These are phyloP conservation scores for Paxillus involutus DNA, from an alignment of 768 basidiomycete genomes.

Conservation along the genomic window DNA sequence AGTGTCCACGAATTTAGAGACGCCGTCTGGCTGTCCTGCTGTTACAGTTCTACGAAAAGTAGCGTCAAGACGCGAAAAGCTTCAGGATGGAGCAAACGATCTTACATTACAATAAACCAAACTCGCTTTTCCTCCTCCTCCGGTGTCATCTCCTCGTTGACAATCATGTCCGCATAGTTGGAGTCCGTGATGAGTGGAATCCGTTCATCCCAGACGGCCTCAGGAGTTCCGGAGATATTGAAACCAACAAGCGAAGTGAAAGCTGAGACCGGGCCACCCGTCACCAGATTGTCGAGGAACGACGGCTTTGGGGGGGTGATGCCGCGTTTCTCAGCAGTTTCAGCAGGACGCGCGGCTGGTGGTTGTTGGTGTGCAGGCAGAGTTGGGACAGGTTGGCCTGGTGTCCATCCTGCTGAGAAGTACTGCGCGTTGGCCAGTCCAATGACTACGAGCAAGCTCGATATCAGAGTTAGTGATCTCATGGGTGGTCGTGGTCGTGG, in stretches of 20 bases:
- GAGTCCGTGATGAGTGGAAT: conserved; percentile 81
- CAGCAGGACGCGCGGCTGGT: conserved; percentile 23
- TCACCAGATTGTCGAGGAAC: conserved; percentile 40
- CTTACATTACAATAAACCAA: conserved; percentile 81
- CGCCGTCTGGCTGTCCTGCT: conserved; percentile 55
- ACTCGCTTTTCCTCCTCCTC: conserved; percentile 67
- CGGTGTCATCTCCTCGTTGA: conserved; percentile 62
- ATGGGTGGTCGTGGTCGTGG: conserved; percentile 31
- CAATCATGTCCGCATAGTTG: conserved; percentile 71
- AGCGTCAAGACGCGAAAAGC: not conserved
- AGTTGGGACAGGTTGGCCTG: conserved; percentile 59
- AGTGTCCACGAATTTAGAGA: conserved; percentile 71
- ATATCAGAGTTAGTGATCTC: conserved; percentile 45
- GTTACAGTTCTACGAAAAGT: conserved; percentile 51
- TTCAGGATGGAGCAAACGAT: conserved; percentile 8
- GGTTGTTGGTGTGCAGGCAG: conserved; percentile 9
- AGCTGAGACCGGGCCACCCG: conserved; percentile 51
- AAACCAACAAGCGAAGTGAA: conserved; percentile 62
- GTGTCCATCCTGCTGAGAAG: conserved; percentile 80
- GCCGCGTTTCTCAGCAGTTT: conserved; percentile 23
- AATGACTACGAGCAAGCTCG: conserved; percentile 25
- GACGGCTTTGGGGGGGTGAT: conserved; percentile 15
- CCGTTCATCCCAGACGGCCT: conserved; percentile 62
- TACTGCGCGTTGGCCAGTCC: conserved; percentile 57
- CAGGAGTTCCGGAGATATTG: conserved; percentile 60